Evolutionary conservation across 164 flowering plant genomes (phyloP).

Genomic region (Nelumbo lutea): DNA sequence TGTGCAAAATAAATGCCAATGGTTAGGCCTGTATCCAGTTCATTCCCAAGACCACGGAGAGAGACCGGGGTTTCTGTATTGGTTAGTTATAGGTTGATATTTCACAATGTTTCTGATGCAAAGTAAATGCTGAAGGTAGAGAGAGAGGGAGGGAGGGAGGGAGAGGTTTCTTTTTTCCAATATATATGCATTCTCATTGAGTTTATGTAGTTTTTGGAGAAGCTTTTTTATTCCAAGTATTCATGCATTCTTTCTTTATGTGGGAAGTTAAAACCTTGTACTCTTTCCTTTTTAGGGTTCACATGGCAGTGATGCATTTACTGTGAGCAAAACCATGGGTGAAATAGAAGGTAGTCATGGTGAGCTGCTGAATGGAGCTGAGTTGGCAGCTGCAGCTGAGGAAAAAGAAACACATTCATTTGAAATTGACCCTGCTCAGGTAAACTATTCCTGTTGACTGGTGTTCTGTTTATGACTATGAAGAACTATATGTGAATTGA

Average conservation of each 20-base stretch:
- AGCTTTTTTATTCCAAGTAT: not conserved
- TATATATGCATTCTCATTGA: not conserved
- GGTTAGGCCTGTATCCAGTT: too few relatives aligned
- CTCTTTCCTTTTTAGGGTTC: slow-evolving; percentile 25
- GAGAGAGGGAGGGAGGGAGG: too few relatives aligned
- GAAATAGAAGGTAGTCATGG: slow-evolving; percentile 66
- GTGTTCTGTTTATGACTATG: not conserved
- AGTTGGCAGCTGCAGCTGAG: slow-evolving; percentile 83
- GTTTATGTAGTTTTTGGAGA: too few relatives aligned
- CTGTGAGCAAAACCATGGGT: slow-evolving; percentile 62
- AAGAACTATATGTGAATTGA: not conserved
- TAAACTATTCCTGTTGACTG: slow-evolving; percentile 9
- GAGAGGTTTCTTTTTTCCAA: not conserved
- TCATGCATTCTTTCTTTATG: not conserved
- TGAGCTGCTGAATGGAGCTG: slow-evolving; percentile 72
- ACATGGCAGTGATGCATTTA: slow-evolving; percentile 60
- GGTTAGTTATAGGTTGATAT: too few relatives aligned
- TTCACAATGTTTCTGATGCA: too few relatives aligned
- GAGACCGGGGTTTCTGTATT: too few relatives aligned
- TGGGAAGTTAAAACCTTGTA: not conserved
- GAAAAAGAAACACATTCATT: slow-evolving; percentile 93
- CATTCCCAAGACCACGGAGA: too few relatives aligned
- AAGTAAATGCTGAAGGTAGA: too few relatives aligned
- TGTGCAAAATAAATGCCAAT: too few relatives aligned
- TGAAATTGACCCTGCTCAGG: slow-evolving; percentile 94